Percentiles rank a stretch among this genome's conserved stretches.
Evolutionary conservation across 768 basidiomycete species (phyloP).

Genomic region (Lentinula lateritia): DNA sequence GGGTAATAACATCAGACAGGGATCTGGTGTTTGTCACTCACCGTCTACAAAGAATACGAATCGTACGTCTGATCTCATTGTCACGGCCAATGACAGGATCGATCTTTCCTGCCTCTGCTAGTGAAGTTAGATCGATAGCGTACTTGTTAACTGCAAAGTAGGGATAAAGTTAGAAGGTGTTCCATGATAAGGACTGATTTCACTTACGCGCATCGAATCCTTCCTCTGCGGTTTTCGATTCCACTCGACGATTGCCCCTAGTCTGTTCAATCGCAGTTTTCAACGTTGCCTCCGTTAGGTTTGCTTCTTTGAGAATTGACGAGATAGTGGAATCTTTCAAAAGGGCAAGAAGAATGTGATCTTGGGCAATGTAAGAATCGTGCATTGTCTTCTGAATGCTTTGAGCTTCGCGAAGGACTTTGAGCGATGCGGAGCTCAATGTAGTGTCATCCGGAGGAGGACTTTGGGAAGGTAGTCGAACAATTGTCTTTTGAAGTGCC

Average conservation of each 20-base stretch:
- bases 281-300: constrained; percentile 63
- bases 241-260: constrained; percentile 80
- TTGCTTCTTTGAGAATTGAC: constrained; percentile 68
- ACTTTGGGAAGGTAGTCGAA: constrained; percentile 75
- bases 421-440: constrained; percentile 48
- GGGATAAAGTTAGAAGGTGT: neutral
- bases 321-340: constrained; percentile 67
- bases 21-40: constrained; percentile 13
- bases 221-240: constrained; percentile 78
- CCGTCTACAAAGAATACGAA: constrained; percentile 81
- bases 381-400: constrained; percentile 77
- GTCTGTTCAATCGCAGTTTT: constrained; percentile 76
- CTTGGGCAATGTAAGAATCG: constrained; percentile 90
- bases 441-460: constrained; percentile 83
- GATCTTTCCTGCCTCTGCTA: constrained; percentile 91
- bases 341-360: constrained; percentile 85
- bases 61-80: constrained; percentile 81
- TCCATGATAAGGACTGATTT: neutral
- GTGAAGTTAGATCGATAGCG: constrained; percentile 77
- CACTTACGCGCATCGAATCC: constrained; percentile 72
- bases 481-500: constrained; percentile 67
- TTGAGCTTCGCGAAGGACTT: constrained; percentile 73
- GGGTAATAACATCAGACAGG: neutral
- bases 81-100: constrained; percentile 94
- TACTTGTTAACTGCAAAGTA: constrained; percentile 59